phyloP scores from a whole-genome alignment of 495 filamentous ascomycete species.

The Cudoniella acicularis region DNA sequence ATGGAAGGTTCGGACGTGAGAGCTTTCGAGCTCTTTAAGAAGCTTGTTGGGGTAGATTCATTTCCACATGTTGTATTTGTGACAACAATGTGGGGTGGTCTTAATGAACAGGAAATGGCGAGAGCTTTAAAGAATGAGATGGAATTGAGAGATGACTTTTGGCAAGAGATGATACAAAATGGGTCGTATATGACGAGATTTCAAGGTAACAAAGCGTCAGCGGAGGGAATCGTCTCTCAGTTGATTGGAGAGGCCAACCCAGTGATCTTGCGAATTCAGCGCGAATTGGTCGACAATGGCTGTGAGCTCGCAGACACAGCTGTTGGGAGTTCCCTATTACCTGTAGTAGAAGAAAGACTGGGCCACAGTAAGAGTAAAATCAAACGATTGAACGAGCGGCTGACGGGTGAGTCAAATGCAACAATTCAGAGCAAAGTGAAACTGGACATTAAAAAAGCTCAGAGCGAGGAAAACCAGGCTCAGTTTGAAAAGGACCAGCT shows the following conservation, averaged over 20 bases:
- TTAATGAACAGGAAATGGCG: conserved; percentile 6
- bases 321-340: conserved; percentile 10
- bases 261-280: conserved; percentile 29
- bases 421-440: neutral
- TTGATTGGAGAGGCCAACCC: conserved; percentile 18
- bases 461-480: neutral
- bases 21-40: conserved; percentile 32
- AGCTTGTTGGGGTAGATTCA: conserved; percentile 31
- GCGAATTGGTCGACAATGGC: conserved; percentile 25
- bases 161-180: conserved; percentile 22
- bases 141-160: conserved; percentile 31
- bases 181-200: conserved; percentile 27
- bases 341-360: neutral
- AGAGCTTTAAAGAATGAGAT: conserved; percentile 22
- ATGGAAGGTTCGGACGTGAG: conserved; percentile 29
- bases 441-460: neutral
- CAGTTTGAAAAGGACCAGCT: neutral
- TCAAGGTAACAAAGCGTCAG: conserved; percentile 24
- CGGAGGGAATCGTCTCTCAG: conserved; percentile 24
- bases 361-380: neutral
- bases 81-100: conserved; percentile 36
- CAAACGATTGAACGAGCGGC: neutral
- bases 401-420: neutral
- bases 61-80: conserved; percentile 32
- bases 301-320: conserved; percentile 25